Base-by-base conservation (phyloP, 1,284 basidiomycete species). In the Marasmius oreades region DNA sequence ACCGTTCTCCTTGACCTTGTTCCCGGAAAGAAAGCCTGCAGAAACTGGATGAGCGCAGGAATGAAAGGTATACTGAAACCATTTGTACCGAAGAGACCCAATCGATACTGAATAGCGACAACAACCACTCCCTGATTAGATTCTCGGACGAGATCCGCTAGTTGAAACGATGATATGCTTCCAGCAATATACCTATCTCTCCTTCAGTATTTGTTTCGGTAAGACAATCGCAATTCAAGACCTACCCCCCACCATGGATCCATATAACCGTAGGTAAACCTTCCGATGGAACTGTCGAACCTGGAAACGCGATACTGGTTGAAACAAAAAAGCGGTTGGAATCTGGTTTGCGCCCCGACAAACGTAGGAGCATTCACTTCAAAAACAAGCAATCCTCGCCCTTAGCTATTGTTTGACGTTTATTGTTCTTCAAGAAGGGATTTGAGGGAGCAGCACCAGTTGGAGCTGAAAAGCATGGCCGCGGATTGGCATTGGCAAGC, bases 211-310 rank as follows among this genome's bases (percentile, higher is more conserved):
- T 5, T 20, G 39, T 7, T 42, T 42, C 2, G 20, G 11, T 8
- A 16, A 16, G 7, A n/a, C n/a, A 12, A 16, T n/a, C 16, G 5
- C 2, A 2, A 7, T 7, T 18, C 39, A 28, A 34, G 20, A 43
- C 58, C 54, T 53, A 68, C 67, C 67, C 69, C 59, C 71, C 70
- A 31, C 72, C 72, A 36, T 73, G 73, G 24, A 73, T 72, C 65
- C 62, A 73, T 14, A 73, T 62, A 7, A 74, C 39, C 8, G 70
- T 67, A 23, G 71, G 70, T 51, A 69, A 56, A 23, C 61, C 62
- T 16, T 59, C 60, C 1, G 57, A 55, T 3, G 60, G 34, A 37
- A 26, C 28, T 5, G 59, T 55, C 8, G 56, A 48, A 10, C 66
- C 66, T 1, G 69, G 67, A 46, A 64, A 60, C 47, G 64, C 58